These are phyloP conservation scores for Planoprotostelium fungivorum DNA, from an alignment of 78 protist species.

Conservation along the genomic window DNA sequence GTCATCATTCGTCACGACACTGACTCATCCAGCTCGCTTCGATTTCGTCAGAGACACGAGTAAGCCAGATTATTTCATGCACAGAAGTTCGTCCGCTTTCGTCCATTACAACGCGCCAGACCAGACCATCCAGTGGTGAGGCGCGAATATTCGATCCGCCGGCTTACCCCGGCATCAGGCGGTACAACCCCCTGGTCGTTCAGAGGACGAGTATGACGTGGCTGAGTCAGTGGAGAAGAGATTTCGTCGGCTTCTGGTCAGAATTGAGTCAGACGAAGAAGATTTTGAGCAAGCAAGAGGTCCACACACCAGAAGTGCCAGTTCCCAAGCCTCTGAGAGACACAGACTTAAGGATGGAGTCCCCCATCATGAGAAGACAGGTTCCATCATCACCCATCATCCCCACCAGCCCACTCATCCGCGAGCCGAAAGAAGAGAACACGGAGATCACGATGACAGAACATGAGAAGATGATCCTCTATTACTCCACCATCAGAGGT, in stretches of 20 bases:
- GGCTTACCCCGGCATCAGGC: background rate
- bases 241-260: background rate
- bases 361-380: background rate
- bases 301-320: no score
- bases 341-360: background rate
- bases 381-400: no score
- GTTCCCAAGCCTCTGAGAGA: background rate
- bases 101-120: background rate
- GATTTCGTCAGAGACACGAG: background rate
- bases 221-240: background rate
- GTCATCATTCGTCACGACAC: background rate
- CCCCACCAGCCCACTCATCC: no score
- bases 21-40: background rate
- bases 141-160: background rate
- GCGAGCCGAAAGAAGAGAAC: no score
- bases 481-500: no score
- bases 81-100: background rate
- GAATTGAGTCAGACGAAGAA: background rate
- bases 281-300: no score
- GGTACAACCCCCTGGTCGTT: background rate
- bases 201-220: background rate
- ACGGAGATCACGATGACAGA: no score
- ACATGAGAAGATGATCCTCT: no score
- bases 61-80: background rate
- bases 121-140: background rate